Evolutionary conservation across 2,329 filamentous ascomycete species (phyloP), one percentile per base, ranked within the genome.

Genomic region (Phialemoniopsis sp.): DNA sequence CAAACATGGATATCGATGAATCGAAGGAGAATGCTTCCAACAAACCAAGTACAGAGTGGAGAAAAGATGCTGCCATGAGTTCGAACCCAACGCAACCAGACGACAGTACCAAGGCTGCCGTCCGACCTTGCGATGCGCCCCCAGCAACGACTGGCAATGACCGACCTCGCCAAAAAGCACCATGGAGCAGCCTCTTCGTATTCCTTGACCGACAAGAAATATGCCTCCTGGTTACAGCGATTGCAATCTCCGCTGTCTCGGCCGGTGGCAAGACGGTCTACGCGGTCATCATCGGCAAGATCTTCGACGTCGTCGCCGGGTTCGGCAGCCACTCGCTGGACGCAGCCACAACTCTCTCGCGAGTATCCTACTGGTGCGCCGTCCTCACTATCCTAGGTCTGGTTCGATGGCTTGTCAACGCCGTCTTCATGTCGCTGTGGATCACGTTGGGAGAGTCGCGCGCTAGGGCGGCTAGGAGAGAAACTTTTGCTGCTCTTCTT

Each of bases 371-470:
- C 32, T 83, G 80, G 64, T 82, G 80, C 34, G 48, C 83, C 18
- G 73, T 79, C 18, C 63, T 95, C 32, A 60, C 80, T 1, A 72
- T 67, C 0, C 59, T 95, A 0, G 88, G 85, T 0, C 57, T 67
- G 0, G 74, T 66, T 0, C 81, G 78, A 34, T 91, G 87, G 79
- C 34, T 89, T 1, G 61, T 82, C 13, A 83, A 86, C 48, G 13
- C 29, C 10, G 55, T 73, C 2, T 85, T 88, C 49, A 82, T 89
- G 50, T 70, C 73, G 2, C 59, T 78, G 1, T 96, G 90, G 81
- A 68, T 91, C 21, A 57, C 76, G 0, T 93, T 93, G 57, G 87
- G 90, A 13, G 90, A 96, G 59, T 52, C 88, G 3, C 88, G 95
- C 48, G 88, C 85, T 1, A 76, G 74, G 26, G 76, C 63, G 34